phyloP scores from a whole-genome alignment of 1,284 basidiomycete species.

The Pterulicium gracile region DNA sequence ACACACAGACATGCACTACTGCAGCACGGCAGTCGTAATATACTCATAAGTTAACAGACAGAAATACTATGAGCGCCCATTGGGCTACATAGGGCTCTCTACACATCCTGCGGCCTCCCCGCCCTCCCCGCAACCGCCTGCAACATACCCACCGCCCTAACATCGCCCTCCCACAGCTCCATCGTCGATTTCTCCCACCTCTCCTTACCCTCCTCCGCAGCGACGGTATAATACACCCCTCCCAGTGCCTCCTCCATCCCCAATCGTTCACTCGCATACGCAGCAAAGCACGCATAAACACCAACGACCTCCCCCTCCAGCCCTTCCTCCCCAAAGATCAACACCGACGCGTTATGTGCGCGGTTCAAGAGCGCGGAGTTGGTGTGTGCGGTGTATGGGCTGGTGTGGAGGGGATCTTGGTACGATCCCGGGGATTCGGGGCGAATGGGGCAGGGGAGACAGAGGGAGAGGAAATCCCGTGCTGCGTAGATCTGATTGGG shows the following conservation, averaged over 20 bases:
- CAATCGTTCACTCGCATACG: neutral
- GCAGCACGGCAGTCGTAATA: too few relatives aligned
- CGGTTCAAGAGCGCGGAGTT: neutral
- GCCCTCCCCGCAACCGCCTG: too few relatives aligned
- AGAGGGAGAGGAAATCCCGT: neutral
- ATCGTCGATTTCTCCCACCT: neutral
- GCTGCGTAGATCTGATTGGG: neutral
- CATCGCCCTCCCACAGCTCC: neutral
- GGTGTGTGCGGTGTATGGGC: neutral
- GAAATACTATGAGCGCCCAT: too few relatives aligned
- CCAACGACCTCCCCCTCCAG: neutral
- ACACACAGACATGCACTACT: too few relatives aligned
- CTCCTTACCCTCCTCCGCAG: neutral
- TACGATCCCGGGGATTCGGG: neutral
- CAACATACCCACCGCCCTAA: too few relatives aligned
- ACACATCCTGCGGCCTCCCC: too few relatives aligned
- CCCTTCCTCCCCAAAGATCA: neutral
- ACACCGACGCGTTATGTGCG: neutral
- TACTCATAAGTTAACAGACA: too few relatives aligned
- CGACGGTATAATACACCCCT: neutral
- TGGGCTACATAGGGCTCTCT: too few relatives aligned
- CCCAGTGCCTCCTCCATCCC: neutral
- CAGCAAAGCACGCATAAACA: neutral
- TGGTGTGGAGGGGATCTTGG: neutral
- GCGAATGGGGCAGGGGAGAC: neutral